phyloP scores from a whole-genome alignment of 805 yeast genomes.

The Metschnikowia sp. region DNA sequence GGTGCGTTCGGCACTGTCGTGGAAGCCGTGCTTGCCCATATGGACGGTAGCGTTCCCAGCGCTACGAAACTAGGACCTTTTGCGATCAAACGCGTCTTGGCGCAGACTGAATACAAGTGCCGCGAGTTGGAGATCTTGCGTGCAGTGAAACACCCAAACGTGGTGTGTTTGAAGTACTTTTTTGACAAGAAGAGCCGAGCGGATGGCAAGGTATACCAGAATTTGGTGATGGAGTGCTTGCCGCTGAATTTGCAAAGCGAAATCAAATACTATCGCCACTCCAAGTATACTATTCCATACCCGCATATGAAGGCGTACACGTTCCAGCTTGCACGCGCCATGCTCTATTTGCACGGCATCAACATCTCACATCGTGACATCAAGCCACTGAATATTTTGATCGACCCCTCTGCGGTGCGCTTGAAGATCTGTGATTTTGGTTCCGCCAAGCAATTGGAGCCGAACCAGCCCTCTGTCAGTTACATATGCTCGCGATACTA shows the following conservation, averaged over 20 bases:
- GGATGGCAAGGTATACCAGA: conserved; percentile 70
- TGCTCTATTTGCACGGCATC: conserved; percentile 76
- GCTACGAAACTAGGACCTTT: conserved; percentile 68
- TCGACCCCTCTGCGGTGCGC: conserved; percentile 63
- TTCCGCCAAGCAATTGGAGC: conserved; percentile 74
- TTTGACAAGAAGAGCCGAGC: conserved; percentile 62
- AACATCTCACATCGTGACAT: conserved; percentile 83
- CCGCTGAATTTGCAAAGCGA: conserved; percentile 79
- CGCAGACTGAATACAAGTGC: conserved; percentile 81
- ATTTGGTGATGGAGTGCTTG: conserved; percentile 81
- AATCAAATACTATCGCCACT: conserved; percentile 63
- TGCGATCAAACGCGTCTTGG: conserved; percentile 82
- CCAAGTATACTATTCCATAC: conserved; percentile 60
- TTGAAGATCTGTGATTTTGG: conserved; percentile 85
- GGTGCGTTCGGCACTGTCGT: conserved; percentile 87
- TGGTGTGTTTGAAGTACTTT: conserved; percentile 64
- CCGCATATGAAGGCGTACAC: conserved; percentile 74
- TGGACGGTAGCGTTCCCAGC: conserved; percentile 22
- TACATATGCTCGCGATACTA: conserved; percentile 95
- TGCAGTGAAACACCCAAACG: conserved; percentile 75
- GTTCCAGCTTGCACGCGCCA: conserved; percentile 77
- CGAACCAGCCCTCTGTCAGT: conserved; percentile 83
- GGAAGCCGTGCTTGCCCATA: conserved; percentile 55
- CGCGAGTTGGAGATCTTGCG: conserved; percentile 76
- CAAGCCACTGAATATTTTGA: conserved; percentile 77